phyloP scores from a whole-genome alignment of 768 basidiomycete species.

The Boletus subcaerulescens region DNA sequence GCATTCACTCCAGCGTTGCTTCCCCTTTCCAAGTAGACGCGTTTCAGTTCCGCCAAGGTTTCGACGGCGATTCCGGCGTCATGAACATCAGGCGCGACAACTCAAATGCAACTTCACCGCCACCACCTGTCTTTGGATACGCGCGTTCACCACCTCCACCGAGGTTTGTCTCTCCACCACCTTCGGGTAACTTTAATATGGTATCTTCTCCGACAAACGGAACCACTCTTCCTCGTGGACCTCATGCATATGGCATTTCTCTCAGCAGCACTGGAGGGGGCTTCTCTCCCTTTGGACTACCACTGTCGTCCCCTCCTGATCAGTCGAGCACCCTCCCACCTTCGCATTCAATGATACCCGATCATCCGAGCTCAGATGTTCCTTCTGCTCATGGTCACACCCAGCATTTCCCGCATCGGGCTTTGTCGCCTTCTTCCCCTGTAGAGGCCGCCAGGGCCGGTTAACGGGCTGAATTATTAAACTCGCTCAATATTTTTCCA shows the following conservation, averaged over 20 bases:
- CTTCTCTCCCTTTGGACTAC: constrained; percentile 33
- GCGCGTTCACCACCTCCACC: constrained; percentile 35
- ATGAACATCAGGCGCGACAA: constrained; percentile 26
- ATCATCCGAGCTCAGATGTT: constrained; percentile 32
- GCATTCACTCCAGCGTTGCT: constrained; percentile 14
- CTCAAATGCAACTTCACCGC: constrained; percentile 22
- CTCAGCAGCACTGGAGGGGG: constrained; percentile 25
- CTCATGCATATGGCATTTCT: constrained; percentile 32
- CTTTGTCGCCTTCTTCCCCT: constrained; percentile 38
- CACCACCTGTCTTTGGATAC: constrained; percentile 27
- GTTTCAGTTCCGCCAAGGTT: constrained; percentile 31
- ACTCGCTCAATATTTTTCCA: constrained; percentile 37
- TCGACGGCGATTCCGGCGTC: constrained; percentile 23
- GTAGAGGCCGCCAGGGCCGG: constrained; percentile 39
- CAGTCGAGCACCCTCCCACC: constrained; percentile 26
- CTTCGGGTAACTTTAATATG: constrained; percentile 29
- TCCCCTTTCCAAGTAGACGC: constrained; percentile 30
- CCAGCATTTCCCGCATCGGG: constrained; percentile 39
- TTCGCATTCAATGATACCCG: constrained; percentile 37
- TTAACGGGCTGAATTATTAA: constrained; percentile 39
- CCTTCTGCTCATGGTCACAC: constrained; percentile 33
- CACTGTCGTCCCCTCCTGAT: constrained; percentile 31
- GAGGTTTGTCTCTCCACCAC: constrained; percentile 33
- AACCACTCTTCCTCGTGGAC: constrained; percentile 27
- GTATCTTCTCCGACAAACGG: constrained; percentile 27